Evolutionary conservation across 176 grass and related monocot species (phyloP).

Genomic region (Secale cereale): DNA sequence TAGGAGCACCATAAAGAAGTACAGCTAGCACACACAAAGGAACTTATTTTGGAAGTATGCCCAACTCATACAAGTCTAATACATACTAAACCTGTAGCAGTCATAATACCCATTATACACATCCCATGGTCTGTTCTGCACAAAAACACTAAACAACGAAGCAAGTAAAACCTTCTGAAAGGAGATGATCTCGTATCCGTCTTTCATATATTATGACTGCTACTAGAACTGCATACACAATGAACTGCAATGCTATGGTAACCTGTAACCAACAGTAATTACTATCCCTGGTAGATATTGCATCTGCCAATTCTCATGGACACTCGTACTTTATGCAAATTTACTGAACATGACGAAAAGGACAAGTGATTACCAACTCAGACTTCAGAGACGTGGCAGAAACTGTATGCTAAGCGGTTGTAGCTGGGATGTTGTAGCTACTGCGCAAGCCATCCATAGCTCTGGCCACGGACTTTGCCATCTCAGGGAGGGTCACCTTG

Average conservation of each 20-base stretch:
- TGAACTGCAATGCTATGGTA: background rate
- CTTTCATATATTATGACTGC: background rate
- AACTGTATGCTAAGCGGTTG: conserved; percentile 6
- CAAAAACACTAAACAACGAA: background rate
- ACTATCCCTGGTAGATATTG: no score
- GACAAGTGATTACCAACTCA: conserved; percentile 9
- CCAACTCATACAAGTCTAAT: no score
- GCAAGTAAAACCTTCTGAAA: background rate
- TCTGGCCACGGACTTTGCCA: conserved; percentile 27
- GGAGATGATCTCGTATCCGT: background rate
- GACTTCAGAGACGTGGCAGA: background rate
- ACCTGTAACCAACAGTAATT: background rate
- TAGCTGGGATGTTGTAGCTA: conserved; percentile 41
- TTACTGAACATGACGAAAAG: background rate
- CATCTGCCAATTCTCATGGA: background rate
- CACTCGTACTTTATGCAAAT: background rate
- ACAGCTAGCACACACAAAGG: no score
- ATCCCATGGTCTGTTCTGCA: no score
- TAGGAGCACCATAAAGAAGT: no score
- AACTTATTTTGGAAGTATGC: no score
- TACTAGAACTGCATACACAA: background rate
- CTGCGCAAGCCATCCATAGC: conserved; percentile 44
- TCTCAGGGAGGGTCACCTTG: conserved; percentile 47
- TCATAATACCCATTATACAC: no score
- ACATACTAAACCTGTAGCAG: no score